A percentile compares a stretch with the other conserved stretches of the same genome.
Evolutionary conservation across 306 rosid genomes (phyloP).

Genomic region (Vigna trinervia): DNA sequence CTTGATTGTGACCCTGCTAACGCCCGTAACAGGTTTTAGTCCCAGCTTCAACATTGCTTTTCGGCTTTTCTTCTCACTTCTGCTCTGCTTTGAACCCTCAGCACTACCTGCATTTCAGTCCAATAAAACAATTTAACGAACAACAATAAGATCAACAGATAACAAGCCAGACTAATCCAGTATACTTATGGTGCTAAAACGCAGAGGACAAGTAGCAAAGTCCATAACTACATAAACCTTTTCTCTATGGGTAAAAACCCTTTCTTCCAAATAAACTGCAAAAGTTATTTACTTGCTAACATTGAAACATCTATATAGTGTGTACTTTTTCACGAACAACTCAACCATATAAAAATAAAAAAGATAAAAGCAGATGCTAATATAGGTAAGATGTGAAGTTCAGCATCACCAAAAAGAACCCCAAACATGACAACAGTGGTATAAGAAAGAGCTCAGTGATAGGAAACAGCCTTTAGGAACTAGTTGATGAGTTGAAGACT

Average conservation of each 20-base stretch:
- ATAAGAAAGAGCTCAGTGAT: background rate
- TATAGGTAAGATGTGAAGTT: background rate
- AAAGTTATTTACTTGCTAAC: background rate
- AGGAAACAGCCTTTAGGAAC: too few species aligned
- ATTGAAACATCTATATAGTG: background rate
- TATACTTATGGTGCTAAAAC: background rate
- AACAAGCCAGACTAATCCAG: constrained; percentile 25
- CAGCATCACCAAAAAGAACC: background rate
- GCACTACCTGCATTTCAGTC: constrained; percentile 55
- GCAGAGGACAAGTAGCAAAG: background rate
- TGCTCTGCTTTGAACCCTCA: constrained; percentile 92
- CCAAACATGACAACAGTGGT: background rate
- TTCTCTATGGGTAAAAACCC: background rate
- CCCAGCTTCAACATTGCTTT: constrained; percentile 98
- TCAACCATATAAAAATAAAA: background rate
- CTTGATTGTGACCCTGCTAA: constrained; percentile 90
- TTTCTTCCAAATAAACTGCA: background rate
- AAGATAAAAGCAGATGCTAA: background rate
- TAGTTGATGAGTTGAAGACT: too few species aligned
- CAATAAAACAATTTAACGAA: background rate
- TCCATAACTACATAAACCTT: background rate
- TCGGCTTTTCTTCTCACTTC: constrained; percentile 98
- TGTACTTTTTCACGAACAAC: background rate
- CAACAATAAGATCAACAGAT: background rate
- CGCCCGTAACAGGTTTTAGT: constrained; percentile 84